phyloP scores from a whole-genome alignment of 305 asterid species.

The Fraxinus nigra region DNA sequence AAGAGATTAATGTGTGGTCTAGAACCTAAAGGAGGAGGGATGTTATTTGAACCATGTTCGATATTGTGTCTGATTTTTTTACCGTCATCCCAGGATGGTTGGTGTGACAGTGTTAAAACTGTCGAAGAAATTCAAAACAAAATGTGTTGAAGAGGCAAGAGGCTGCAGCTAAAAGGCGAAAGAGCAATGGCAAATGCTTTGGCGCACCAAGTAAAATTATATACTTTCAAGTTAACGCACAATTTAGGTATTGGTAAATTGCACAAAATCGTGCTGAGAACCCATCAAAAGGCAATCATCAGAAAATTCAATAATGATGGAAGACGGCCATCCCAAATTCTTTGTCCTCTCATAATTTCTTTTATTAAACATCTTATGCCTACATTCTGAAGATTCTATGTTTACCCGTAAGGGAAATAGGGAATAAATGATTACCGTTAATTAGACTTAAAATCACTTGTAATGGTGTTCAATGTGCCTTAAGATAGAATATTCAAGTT shows the following conservation, averaged over 20 bases:
- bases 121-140: slow-evolving; percentile 39
- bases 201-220: slow-evolving; percentile 43
- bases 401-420: not conserved
- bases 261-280: not conserved
- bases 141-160: slow-evolving; percentile 47
- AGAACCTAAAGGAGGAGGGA: not conserved
- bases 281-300: not conserved
- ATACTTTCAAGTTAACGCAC: not conserved
- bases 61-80: too few relatives aligned
- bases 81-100: slow-evolving; percentile 30
- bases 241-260: not conserved
- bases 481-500: not conserved
- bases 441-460: not conserved
- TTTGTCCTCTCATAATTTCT: not conserved
- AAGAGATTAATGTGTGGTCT: not conserved
- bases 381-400: not conserved
- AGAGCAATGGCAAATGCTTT: slow-evolving; percentile 52
- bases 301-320: not conserved
- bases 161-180: slow-evolving; percentile 50
- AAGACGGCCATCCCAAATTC: not conserved
- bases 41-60: not conserved
- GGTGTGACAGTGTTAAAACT: slow-evolving; percentile 44
- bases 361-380: not conserved
- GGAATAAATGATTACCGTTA: not conserved
- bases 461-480: not conserved